phyloP scores from a whole-genome alignment of 202 grass and related monocot genomes.

The Schoenoplectus tabernaemontani region DNA sequence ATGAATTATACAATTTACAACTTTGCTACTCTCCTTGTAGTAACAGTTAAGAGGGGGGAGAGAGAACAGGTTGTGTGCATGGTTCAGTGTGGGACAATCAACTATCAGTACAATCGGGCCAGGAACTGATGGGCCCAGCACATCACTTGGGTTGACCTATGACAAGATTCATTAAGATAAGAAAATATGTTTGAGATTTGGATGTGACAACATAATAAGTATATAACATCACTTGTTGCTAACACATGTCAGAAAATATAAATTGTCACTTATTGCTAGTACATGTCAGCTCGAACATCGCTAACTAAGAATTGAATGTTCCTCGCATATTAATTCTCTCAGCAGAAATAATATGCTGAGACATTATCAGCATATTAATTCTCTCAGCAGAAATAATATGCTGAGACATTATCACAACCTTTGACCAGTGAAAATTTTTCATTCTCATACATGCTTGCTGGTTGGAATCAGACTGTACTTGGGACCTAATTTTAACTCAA shows the following conservation, averaged over 20 bases:
- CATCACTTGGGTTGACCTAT: slow-evolving; percentile 87
- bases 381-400: neutral
- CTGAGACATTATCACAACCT: neutral
- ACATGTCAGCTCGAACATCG: slow-evolving; percentile 1
- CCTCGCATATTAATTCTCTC: neutral
- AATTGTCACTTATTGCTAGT: too few relatives aligned
- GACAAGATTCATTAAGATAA: slow-evolving; percentile 24
- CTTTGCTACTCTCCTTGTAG: slow-evolving; percentile 48
- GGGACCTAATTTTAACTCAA: neutral
- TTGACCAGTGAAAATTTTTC: too few relatives aligned
- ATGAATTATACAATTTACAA: slow-evolving; percentile 95
- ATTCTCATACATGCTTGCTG: neutral
- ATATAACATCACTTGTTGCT: neutral
- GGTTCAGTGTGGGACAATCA: slow-evolving; percentile 66
- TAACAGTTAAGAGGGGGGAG: slow-evolving; percentile 47
- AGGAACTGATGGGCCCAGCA: slow-evolving; percentile 60
- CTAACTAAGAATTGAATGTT: neutral
- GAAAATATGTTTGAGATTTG: slow-evolving; percentile 8
- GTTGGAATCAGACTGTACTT: neutral
- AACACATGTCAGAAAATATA: too few relatives aligned
- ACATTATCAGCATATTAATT: neutral
- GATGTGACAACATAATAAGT: neutral
- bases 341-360: neutral
- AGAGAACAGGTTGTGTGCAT: slow-evolving; percentile 59
- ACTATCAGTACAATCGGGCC: slow-evolving; percentile 73